Evolutionary conservation across 1,139 yeast species (phyloP), one percentile per base, ranked within the genome.

Genomic region (Lodderomyces orthopsilosis): DNA sequence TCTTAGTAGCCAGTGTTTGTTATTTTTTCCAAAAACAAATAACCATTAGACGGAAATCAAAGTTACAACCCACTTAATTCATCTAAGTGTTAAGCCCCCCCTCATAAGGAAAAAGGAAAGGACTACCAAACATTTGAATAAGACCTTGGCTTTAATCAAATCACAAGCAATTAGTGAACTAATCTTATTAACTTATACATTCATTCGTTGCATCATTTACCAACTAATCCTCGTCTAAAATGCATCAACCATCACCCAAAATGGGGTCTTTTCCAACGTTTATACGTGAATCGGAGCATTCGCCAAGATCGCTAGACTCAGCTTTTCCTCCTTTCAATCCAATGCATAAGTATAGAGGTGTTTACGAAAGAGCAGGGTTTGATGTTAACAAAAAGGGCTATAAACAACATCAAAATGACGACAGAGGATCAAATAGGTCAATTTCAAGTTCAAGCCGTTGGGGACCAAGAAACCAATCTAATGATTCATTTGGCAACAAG

Each of bases 311-410:
- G 36, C 61, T 61, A 45, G 71, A 69, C 45, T 64, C 74, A 27
- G 74, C 86, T 1, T 81, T 81, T 51, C 87, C 87, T n/a, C 77
- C 81, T 0, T 63, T 81, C 51, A 79, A 77, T 48, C 68, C 76
- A 1, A 75, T 75, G 38, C 79, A 74, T 41, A 63, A 78, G 33
- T 80, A 79, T 57, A 70, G 69, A 51, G 82, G 85, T 1, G 86
- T 80, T 4, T 75, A 81, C 51, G 86, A 81, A 58, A 61, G 85
- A 51, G 86, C 86, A 0, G 87, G 87, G 0, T 81, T 81, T 51
- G 85, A 81, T 37, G 77, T 79, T 27, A 68, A 68, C 50, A 54
- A 57, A 45, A 57, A 45, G 7, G 52, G 41, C 5, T 14, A 35
- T 9, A 9, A 30, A 30, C 34, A 30, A 30, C 12, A 15, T 6